Evolutionary conservation across 805 yeast genomes (phyloP).

Genomic region (Zygoascus tannicola): DNA sequence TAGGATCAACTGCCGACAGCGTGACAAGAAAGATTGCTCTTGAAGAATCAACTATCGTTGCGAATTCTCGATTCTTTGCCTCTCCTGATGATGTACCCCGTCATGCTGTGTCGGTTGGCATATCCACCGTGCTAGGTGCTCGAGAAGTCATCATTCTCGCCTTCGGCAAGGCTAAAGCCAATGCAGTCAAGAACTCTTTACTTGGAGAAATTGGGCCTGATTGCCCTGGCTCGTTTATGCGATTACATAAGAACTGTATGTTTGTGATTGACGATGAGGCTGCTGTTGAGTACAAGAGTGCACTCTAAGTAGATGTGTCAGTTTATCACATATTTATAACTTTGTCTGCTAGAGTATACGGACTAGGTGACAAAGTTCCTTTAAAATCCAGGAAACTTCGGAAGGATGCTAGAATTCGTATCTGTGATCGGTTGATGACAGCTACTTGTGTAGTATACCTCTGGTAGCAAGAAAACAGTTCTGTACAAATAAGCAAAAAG

Average conservation of each 20-base stretch:
- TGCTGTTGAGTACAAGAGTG: constrained; percentile 18
- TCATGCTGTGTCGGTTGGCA: constrained; percentile 46
- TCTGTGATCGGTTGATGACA: too few species aligned
- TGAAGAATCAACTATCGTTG: constrained; percentile 42
- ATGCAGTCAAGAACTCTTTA: constrained; percentile 40
- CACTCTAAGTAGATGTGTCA: too few species aligned
- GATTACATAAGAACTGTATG: constrained; percentile 35
- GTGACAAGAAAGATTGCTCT: constrained; percentile 39
- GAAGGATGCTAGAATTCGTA: too few species aligned
- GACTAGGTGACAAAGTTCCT: too few species aligned
- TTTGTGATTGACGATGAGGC: constrained; percentile 43
- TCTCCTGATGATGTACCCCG: constrained; percentile 41
- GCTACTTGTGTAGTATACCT: too few species aligned
- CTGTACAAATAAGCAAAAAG: too few species aligned
- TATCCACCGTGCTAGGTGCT: constrained; percentile 47
- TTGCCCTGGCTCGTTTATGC: constrained; percentile 43
- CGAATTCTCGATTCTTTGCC: constrained; percentile 45
- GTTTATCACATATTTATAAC: too few species aligned
- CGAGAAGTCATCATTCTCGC: constrained; percentile 44
- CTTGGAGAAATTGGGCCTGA: constrained; percentile 33
- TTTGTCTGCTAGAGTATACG: too few species aligned
- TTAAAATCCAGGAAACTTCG: too few species aligned
- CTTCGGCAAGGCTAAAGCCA: constrained; percentile 38
- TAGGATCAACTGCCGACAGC: constrained; percentile 40
- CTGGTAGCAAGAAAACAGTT: too few species aligned